A percentile compares a stretch with the other conserved stretches of the same genome.
phyloP scores from a whole-genome alignment of 163 green algal genomes.

The Chlamydomonas reinhardtii region DNA sequence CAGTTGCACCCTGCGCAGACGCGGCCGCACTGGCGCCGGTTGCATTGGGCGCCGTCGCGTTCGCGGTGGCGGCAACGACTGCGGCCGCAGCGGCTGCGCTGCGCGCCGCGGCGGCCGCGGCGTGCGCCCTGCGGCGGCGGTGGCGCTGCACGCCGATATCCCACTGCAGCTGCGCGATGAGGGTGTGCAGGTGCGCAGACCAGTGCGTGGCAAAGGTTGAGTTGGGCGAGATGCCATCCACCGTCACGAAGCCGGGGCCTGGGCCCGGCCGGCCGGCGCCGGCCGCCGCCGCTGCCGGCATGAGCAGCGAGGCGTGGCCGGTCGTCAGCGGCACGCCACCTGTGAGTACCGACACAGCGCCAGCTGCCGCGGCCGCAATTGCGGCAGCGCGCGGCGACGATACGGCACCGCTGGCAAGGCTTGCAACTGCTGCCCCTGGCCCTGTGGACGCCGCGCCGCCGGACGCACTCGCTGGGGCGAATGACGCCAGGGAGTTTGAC shows the following conservation, averaged over 20 bases:
- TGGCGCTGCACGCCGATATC: slow-evolving; percentile 67
- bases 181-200: slow-evolving; percentile 60
- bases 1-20: neutral
- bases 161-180: slow-evolving; percentile 68
- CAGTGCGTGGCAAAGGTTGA: slow-evolving; percentile 51
- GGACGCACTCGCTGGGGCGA: no score
- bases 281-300: neutral
- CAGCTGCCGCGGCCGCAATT: neutral
- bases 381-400: neutral
- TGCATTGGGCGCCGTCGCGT: no score
- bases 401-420: no score
- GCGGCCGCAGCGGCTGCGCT: slow-evolving; percentile 8
- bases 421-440: neutral
- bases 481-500: neutral
- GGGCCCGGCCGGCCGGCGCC: neutral
- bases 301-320: neutral
- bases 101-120: slow-evolving; percentile 44
- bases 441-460: neutral
- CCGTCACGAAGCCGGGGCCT: neutral
- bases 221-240: neutral
- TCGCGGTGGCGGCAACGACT: neutral
- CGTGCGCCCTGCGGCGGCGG: slow-evolving; percentile 48
- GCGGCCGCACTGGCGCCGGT: neutral
- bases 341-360: neutral
- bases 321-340: neutral